phyloP scores from a whole-genome alignment of 805 yeast genomes.

The Clavispora santaluciae region DNA sequence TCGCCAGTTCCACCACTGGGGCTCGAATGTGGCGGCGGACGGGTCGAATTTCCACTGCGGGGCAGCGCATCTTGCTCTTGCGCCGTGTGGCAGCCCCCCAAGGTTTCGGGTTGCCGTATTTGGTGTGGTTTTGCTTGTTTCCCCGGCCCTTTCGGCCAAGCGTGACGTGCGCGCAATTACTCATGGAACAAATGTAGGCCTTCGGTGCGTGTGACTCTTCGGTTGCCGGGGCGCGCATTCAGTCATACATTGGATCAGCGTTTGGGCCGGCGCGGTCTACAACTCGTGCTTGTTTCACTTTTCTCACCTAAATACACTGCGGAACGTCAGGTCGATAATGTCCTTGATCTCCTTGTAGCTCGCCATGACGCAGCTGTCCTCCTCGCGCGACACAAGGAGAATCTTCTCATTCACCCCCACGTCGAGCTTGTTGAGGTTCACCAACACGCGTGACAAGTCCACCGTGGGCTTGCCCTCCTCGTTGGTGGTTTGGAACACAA shows the following conservation, averaged over 20 bases:
- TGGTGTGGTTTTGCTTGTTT: background rate
- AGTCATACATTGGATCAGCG: too few species aligned
- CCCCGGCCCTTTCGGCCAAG: too few species aligned
- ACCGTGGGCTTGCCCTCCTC: slow-evolving; percentile 71
- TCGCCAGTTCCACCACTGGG: background rate
- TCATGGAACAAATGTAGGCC: background rate
- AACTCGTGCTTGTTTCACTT: background rate
- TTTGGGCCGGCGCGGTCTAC: too few species aligned
- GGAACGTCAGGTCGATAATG: slow-evolving; percentile 63
- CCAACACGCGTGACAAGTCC: slow-evolving; percentile 77
- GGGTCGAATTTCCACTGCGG: too few species aligned
- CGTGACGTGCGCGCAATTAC: background rate
- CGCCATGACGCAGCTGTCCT: slow-evolving; percentile 77
- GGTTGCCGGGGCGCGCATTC: background rate
- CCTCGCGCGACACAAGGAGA: slow-evolving; percentile 77
- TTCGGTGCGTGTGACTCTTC: background rate
- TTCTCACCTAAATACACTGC: slow-evolving; percentile 18
- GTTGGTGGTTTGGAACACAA: slow-evolving; percentile 79
- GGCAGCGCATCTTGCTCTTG: too few species aligned
- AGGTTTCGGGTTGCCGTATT: too few species aligned
- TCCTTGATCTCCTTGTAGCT: slow-evolving; percentile 79
- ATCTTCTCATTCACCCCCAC: slow-evolving; percentile 86
- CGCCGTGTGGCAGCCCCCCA: too few species aligned
- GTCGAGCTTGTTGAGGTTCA: slow-evolving; percentile 81
- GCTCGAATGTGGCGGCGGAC: too few species aligned